Evolutionary conservation across 495 filamentous ascomycete genomes (phyloP).

Genomic region (Lophium mytilinum): DNA sequence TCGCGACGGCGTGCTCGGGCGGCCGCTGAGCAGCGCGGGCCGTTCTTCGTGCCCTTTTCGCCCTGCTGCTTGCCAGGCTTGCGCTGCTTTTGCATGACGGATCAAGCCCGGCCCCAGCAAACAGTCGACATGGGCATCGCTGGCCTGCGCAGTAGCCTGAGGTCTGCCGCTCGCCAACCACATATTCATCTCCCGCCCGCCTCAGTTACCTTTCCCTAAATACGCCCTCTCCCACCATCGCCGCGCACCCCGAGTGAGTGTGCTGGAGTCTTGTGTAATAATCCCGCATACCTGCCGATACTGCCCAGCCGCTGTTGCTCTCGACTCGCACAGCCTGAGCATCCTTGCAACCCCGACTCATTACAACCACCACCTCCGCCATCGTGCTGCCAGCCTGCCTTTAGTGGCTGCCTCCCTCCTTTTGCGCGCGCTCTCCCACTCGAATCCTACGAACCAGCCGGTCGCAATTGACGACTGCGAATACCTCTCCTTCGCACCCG

Average conservation of each 20-base stretch:
- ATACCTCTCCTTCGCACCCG: neutral
- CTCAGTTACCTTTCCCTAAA: neutral
- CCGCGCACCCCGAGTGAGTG: conserved; percentile 5
- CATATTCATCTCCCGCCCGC: neutral
- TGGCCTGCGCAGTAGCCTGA: neutral
- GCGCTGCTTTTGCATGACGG: neutral
- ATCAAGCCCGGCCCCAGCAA: neutral
- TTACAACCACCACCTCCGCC: conserved; percentile 4
- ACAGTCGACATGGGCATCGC: neutral
- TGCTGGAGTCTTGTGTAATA: conserved; percentile 11
- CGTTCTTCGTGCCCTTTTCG: too few species aligned
- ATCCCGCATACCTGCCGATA: conserved; percentile 15
- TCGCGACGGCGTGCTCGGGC: too few species aligned
- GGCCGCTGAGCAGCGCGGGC: too few species aligned
- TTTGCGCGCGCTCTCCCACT: neutral
- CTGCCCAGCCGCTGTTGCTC: conserved; percentile 15
- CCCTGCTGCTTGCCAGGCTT: too few species aligned
- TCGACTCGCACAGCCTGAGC: conserved; percentile 5
- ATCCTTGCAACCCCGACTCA: conserved; percentile 17
- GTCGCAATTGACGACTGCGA: neutral
- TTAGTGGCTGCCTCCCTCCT: neutral
- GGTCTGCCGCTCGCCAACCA: neutral
- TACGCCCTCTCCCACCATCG: neutral
- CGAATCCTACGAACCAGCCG: neutral
- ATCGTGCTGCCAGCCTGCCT: conserved; percentile 1